Conservation (phyloP, 176 grass and related monocot species). For the Zizania latifolia region DNA sequence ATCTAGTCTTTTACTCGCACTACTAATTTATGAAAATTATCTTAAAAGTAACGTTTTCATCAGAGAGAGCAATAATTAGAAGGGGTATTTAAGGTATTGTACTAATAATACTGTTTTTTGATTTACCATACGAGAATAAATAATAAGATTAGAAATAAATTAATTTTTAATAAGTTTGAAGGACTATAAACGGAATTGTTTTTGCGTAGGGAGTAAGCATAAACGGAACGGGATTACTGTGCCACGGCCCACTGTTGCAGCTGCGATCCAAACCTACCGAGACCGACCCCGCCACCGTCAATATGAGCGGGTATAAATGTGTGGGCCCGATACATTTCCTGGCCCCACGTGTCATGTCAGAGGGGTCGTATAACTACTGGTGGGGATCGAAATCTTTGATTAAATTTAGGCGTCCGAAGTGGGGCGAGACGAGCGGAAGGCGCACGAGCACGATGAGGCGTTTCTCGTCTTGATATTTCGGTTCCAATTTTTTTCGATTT, state of each 20-base stretch:
- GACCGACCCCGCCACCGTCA: too few relatives aligned
- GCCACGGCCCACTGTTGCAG: background rate
- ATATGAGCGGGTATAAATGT: background rate
- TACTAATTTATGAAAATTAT: too few relatives aligned
- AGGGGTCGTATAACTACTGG: background rate
- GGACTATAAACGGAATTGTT: too few relatives aligned
- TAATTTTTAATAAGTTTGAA: too few relatives aligned
- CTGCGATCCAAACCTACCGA: background rate
- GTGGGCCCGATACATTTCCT: background rate
- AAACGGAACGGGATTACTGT: background rate
- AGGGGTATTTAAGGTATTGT: too few relatives aligned
- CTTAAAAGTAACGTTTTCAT: too few relatives aligned
- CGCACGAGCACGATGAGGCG: background rate
- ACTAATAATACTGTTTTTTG: too few relatives aligned
- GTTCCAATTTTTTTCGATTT: background rate
- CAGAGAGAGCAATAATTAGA: too few relatives aligned
- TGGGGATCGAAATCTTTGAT: background rate
- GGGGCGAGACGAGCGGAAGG: background rate
- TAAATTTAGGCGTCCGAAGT: background rate
- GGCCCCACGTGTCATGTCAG: constrained; percentile 11
- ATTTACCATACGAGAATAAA: too few relatives aligned
- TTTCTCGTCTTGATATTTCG: background rate
- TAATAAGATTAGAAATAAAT: too few relatives aligned
- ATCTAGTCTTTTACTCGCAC: too few relatives aligned
- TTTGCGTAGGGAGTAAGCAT: too few relatives aligned